Evolutionary conservation across 2,329 filamentous ascomycete species (phyloP).

Genomic region (Aspergillus caelatus): DNA sequence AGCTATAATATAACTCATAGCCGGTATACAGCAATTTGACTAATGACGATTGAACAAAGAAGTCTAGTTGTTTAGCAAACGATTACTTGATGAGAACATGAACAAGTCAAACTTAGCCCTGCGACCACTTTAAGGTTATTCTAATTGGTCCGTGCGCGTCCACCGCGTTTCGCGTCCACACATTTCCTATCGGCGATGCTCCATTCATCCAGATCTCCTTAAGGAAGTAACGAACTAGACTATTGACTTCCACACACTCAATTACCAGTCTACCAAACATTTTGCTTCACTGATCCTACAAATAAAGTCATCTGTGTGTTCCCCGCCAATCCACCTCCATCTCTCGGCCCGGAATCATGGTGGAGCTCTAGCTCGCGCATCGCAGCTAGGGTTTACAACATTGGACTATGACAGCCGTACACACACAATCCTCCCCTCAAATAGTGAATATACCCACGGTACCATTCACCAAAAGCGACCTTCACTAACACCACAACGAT

Average conservation of each 20-base stretch:
- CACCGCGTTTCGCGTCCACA: neutral
- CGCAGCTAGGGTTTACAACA: neutral
- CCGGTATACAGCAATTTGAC: too few species aligned
- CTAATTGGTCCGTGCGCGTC: neutral
- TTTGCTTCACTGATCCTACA: neutral
- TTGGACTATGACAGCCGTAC: neutral
- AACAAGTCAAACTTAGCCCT: neutral
- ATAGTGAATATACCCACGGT: neutral
- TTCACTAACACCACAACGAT: neutral
- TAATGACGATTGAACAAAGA: neutral
- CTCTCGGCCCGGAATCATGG: neutral
- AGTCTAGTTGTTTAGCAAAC: neutral
- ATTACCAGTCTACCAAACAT: neutral
- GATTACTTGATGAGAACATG: neutral
- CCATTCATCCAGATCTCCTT: neutral
- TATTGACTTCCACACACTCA: neutral
- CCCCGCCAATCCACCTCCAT: neutral
- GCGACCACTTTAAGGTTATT: neutral
- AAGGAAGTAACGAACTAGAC: neutral
- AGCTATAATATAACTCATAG: too few species aligned
- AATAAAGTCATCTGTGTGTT: neutral
- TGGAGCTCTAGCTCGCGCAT: constrained; percentile 1
- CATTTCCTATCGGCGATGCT: neutral
- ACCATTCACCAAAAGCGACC: neutral
- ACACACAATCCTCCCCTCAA: neutral